A percentile compares a stretch with the other conserved stretches of the same genome.
phyloP scores from a whole-genome alignment of 2,329 filamentous ascomycete genomes.

The Stylonectria norvegica region DNA sequence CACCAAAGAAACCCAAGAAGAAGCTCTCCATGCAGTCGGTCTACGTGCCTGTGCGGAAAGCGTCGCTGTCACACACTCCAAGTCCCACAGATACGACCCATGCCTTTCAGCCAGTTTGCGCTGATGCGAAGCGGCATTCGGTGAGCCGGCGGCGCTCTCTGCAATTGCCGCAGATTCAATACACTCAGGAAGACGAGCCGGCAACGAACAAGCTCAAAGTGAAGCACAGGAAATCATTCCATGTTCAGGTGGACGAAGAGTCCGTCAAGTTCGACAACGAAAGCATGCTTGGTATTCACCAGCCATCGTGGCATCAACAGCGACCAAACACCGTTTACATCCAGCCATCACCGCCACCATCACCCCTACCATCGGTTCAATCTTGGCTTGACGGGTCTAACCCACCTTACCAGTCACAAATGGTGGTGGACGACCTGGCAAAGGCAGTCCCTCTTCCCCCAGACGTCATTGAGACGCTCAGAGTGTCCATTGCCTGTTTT shows the following conservation, averaged over 20 bases:
- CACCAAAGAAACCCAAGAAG: too few species aligned
- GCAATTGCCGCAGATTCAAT: too few species aligned
- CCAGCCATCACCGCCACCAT: conserved; percentile 33
- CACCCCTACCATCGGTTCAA: conserved; percentile 34
- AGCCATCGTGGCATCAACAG: conserved; percentile 5
- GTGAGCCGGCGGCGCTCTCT: too few species aligned
- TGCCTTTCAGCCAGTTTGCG: too few species aligned
- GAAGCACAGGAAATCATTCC: too few species aligned
- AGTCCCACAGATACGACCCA: too few species aligned
- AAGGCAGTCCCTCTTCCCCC: conserved; percentile 48
- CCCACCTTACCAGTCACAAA: conserved; percentile 27
- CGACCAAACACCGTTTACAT: conserved; percentile 27
- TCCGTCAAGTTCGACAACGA: conserved; percentile 20
- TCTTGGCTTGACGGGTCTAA: conserved; percentile 35
- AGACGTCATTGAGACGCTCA: conserved; percentile 52
- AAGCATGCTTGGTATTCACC: conserved; percentile 12
- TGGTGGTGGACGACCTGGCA: conserved; percentile 35
- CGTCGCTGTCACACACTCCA: too few species aligned
- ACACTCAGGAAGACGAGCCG: too few species aligned
- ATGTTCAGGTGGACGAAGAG: conserved; percentile 16
- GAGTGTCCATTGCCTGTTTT: conserved; percentile 53
- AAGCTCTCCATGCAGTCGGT: too few species aligned
- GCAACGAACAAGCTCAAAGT: conserved; percentile 19
- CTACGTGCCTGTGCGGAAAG: too few species aligned
- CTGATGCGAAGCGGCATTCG: too few species aligned